Base-by-base conservation (phyloP, 192 early-diverging fungal species). In the Borealophlyctis nickersoniae region DNA sequence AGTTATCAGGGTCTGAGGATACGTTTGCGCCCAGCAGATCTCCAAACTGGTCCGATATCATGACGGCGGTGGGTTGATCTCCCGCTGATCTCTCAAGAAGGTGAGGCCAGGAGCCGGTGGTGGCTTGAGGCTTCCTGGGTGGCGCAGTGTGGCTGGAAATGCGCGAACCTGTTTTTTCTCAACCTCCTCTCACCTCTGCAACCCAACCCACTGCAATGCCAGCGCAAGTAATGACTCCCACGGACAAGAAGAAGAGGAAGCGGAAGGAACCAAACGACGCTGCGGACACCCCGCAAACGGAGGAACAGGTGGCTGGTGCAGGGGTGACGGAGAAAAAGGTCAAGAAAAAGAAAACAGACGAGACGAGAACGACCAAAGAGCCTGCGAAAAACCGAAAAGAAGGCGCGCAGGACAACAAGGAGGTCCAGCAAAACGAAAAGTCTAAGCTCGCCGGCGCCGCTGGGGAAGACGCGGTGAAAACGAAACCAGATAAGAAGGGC, bases 1-100 rank as follows among this genome's bases (percentile, higher is more conserved):
- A 91, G 63, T 81, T 76, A 11, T 78, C 82, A 3, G 87, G 73
- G 58, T 81, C 74, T 24, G 36, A 72, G 9, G 78, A 74, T 61
- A 83, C 72, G 74, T 86, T 85, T n/a, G 81, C 75, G 58, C 78
- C 82, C 52, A 62, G 3, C 36, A 27, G 24, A 68, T 76, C 27
- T 23, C 35, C 58, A 1, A 59, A 45, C 19, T 45, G 39, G 19
- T 45, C 19, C 9, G 39, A 45, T 7, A 45, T 7, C 39, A 45
- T 45, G 39, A 19, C 19, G 39, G 39, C 9, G 9, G 39, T 7
- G 39, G 39, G 7, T 7, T 45, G 39, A n/a, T n/a, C n/a, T n/a
- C n/a, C n/a, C n/a, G n/a, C n/a, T n/a, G n/a, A n/a, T n/a, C n/a
- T n/a, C n/a, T n/a, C n/a, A n/a, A n/a, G n/a, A n/a, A n/a, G n/a